Base-by-base conservation (phyloP, 306 rosid species). In the Ziziphus jujuba region DNA sequence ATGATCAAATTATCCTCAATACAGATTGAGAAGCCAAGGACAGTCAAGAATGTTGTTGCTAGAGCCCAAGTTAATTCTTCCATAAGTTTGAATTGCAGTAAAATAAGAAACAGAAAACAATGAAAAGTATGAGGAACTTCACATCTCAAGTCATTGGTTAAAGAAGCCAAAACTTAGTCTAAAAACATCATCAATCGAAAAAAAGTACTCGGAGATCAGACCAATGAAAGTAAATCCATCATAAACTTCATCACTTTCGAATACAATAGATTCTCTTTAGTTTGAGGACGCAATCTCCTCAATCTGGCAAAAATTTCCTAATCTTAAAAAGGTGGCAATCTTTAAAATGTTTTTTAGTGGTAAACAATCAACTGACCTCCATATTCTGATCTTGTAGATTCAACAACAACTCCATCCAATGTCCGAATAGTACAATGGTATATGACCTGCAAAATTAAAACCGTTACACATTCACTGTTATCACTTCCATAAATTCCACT, bases 321-420 rank as follows among this genome's bases (percentile, higher is more conserved):
- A 33, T 31, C 6, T 34, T 25, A 24, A 3, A 25, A 17, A 5
- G 38, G 22, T 23, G 35, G 17, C 35, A 9, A 11, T 33, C 12
- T 10, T 8, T 24, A 6, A 5, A 66, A 66, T 34, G 16, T 9
- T 23, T 19, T n/a, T 50, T 31, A 53, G 19, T 33, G 22, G 4
- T 67, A 70, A 58, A 56, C 56, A 61, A 75, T 62, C 74, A 62
- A 63, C 85, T 83, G 72, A 91, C 99, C 99, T 77, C 95, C 97
- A 48, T 51, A 60, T 21, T 93, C 92, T 4, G 83, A 72, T 66
- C 95, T 74, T 21, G 91, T 83, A 36, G 97, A 93, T 68, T 93
- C 87, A 64, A 90, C 96, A 58, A 90, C 73, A 36, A 93, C 90
- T 74, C 96, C 99, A 31, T 93, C 99, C 82, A 90, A 73, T 8